These are phyloP conservation scores for Naumovozyma dairenensis DNA, from an alignment of 805 yeast genomes.

Conservation along the genomic window DNA sequence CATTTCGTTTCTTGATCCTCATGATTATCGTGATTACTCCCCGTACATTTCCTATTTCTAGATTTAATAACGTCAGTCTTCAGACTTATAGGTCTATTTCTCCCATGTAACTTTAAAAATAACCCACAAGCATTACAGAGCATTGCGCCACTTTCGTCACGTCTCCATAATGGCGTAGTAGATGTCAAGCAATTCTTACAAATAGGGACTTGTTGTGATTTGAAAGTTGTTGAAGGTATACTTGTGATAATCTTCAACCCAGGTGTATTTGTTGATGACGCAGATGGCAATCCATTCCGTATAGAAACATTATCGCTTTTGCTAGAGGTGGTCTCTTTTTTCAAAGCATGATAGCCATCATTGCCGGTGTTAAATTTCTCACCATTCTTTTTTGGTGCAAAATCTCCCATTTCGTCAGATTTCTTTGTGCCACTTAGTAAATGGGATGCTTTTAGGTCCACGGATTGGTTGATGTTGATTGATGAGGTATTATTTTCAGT, in stretches of 20 bases:
- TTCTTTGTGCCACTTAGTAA: too few species aligned
- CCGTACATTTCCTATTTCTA: constrained; percentile 78
- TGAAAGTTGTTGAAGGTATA: too few species aligned
- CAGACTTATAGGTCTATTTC: constrained; percentile 83
- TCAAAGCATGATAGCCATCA: too few species aligned
- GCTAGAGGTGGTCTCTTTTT: background rate
- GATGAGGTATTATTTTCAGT: too few species aligned
- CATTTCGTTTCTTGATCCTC: constrained; percentile 2
- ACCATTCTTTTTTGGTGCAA: too few species aligned
- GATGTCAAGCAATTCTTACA: constrained; percentile 89
- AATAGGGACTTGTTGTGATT: constrained; percentile 36
- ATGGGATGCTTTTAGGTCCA: too few species aligned
- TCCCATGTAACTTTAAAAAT: constrained; percentile 80
- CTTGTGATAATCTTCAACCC: too few species aligned
- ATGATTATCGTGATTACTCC: constrained; percentile 9
- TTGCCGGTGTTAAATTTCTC: too few species aligned
- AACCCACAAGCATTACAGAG: constrained; percentile 92
- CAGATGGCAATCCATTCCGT: too few species aligned
- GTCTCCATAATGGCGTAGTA: constrained; percentile 90
- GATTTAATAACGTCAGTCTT: constrained; percentile 90
- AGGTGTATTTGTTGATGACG: too few species aligned
- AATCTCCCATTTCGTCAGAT: too few species aligned
- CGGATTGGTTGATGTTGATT: too few species aligned
- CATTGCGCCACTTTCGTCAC: constrained; percentile 86
- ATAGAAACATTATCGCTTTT: background rate